These are phyloP conservation scores for Quercus lobata DNA, from an alignment of 331 rosid genomes.

Conservation along the genomic window DNA sequence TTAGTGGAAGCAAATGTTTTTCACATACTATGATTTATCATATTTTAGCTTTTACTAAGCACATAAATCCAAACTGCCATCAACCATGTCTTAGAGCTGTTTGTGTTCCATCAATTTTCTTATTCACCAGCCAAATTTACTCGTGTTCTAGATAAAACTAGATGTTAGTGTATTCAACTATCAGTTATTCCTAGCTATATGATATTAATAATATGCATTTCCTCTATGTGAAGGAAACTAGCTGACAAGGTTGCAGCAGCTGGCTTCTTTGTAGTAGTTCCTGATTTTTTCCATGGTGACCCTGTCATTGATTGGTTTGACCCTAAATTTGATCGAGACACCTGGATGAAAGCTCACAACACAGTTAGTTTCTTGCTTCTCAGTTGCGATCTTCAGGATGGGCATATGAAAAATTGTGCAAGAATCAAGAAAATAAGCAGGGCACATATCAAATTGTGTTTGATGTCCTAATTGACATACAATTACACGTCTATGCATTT, in stretches of 20 bases:
- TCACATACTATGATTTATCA: background rate
- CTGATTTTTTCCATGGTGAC: conserved; percentile 45
- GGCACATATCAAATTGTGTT: background rate
- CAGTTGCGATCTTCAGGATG: background rate
- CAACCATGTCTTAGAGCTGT: background rate
- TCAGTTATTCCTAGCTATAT: too few relatives aligned
- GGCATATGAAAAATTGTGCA: background rate
- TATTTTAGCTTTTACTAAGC: background rate
- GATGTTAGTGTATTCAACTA: too few relatives aligned
- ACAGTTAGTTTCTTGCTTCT: conserved; percentile 20
- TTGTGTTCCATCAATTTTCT: too few relatives aligned
- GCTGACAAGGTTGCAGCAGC: conserved; percentile 53
- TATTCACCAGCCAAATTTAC: too few relatives aligned
- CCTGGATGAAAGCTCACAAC: conserved; percentile 39
- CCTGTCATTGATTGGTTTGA: conserved; percentile 9
- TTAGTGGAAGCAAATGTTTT: background rate
- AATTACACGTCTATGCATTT: background rate
- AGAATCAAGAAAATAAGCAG: background rate
- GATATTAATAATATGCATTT: too few relatives aligned
- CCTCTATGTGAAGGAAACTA: too few relatives aligned
- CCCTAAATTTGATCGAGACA: conserved; percentile 21
- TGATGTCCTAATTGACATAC: background rate
- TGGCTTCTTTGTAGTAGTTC: conserved; percentile 49
- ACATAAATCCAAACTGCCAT: background rate
- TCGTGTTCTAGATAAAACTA: too few relatives aligned